These are phyloP conservation scores for Trichoderma orchidacearum DNA, from an alignment of 495 filamentous ascomycete species.

Conservation along the genomic window DNA sequence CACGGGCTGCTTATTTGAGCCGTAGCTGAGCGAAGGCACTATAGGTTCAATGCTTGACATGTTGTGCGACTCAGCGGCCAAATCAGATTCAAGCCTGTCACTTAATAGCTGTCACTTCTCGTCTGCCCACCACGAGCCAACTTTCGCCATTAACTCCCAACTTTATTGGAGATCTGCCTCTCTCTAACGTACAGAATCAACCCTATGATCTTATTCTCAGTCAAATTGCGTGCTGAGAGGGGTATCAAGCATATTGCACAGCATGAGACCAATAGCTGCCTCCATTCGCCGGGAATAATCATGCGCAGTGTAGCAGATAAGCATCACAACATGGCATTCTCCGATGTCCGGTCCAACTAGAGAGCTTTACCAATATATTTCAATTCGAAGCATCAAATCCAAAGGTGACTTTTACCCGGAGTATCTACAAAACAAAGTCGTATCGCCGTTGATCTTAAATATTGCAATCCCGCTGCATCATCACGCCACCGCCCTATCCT, in stretches of 20 bases:
- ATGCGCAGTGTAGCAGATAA: not conserved
- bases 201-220: not conserved
- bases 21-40: not conserved
- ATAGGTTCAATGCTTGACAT: not conserved
- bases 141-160: no score
- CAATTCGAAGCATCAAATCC: no score
- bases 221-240: not conserved
- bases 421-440: no score
- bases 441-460: no score
- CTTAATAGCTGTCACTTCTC: not conserved
- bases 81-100: not conserved
- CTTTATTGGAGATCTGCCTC: no score
- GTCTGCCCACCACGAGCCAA: no score
- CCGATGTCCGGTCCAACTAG: no score
- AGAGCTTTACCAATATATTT: no score
- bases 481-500: not conserved
- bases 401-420: no score
- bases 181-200: not conserved
- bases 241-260: not conserved
- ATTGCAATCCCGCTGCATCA: not conserved
- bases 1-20: not conserved
- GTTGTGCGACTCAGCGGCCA: not conserved
- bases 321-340: no score
- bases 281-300: not conserved
- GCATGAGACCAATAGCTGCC: not conserved